phyloP scores from a whole-genome alignment of 768 basidiomycete species.

The Candolleomyces aberdarensis region DNA sequence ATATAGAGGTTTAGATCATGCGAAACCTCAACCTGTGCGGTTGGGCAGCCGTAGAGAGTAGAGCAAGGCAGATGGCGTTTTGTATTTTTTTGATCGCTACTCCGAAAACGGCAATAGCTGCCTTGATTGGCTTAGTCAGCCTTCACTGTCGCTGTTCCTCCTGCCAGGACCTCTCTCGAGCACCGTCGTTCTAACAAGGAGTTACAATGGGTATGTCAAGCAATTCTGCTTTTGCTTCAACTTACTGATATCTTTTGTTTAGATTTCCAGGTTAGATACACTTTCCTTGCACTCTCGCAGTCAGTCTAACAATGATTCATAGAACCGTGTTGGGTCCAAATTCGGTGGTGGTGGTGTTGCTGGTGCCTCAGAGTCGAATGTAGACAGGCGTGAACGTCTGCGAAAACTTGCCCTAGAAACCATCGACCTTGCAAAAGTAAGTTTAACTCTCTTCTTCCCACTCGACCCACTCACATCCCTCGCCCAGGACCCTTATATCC shows the following conservation, averaged over 20 bases:
- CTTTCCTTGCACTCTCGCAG: not conserved
- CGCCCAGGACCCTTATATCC: slow-evolving; percentile 87
- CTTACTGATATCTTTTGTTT: slow-evolving; percentile 6
- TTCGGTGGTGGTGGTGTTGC: slow-evolving; percentile 97
- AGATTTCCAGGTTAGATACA: slow-evolving; percentile 66
- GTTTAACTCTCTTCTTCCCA: slow-evolving; percentile 10
- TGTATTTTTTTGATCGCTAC: slow-evolving; percentile 6
- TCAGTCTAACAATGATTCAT: slow-evolving; percentile 14
- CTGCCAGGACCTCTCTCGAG: no score
- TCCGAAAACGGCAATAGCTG: not conserved
- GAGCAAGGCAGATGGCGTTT: not conserved
- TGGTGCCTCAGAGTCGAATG: slow-evolving; percentile 91
- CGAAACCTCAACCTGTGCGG: not conserved
- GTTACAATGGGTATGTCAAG: slow-evolving; percentile 30
- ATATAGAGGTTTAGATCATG: not conserved
- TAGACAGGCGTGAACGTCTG: slow-evolving; percentile 91
- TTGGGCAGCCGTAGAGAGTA: not conserved
- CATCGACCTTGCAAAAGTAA: slow-evolving; percentile 94
- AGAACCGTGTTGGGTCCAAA: slow-evolving; percentile 95
- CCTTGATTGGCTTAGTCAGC: slow-evolving; percentile 1
- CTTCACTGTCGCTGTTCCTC: not conserved
- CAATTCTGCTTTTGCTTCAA: slow-evolving; percentile 12
- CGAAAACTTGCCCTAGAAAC: slow-evolving; percentile 95
- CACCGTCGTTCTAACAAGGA: not conserved
- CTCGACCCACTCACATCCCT: slow-evolving; percentile 11